Conservation (phyloP, 2,329 filamentous ascomycete genomes). For the Raffaelea arxii region DNA sequence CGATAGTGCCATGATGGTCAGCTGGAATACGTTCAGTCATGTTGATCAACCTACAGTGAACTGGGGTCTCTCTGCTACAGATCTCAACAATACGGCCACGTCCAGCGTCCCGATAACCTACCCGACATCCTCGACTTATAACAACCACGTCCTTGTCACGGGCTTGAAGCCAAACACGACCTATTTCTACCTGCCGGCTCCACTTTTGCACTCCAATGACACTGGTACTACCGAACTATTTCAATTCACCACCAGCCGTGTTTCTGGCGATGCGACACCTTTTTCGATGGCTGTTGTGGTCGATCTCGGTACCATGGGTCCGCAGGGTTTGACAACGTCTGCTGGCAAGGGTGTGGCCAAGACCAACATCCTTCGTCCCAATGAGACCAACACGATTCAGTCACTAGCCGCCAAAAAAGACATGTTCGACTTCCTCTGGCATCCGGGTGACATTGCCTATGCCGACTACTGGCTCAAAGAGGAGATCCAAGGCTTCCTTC, state of each 20-base stretch:
- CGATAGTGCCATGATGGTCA: slow-evolving; percentile 15
- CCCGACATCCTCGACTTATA: slow-evolving; percentile 22
- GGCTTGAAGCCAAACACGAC: too few relatives aligned
- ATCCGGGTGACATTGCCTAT: slow-evolving; percentile 41
- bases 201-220: too few relatives aligned
- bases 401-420: slow-evolving; percentile 5
- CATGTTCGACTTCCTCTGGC: slow-evolving; percentile 24
- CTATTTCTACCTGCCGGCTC: too few relatives aligned
- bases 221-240: too few relatives aligned
- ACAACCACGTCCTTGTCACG: slow-evolving; percentile 31
- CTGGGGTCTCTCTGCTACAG: slow-evolving; percentile 15
- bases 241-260: slow-evolving; percentile 21
- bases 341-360: slow-evolving; percentile 4
- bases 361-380: slow-evolving; percentile 7
- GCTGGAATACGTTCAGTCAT: slow-evolving; percentile 24
- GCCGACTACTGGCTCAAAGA: slow-evolving; percentile 32
- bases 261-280: slow-evolving; percentile 29
- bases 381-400: slow-evolving; percentile 9
- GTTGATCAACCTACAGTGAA: slow-evolving; percentile 18
- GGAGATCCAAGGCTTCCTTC: slow-evolving; percentile 29
- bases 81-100: slow-evolving; percentile 15
- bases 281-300: slow-evolving; percentile 38
- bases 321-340: slow-evolving; percentile 7
- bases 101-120: slow-evolving; percentile 21
- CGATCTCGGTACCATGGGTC: slow-evolving; percentile 27